phyloP scores from a whole-genome alignment of 208 protist genomes.

The Crithidia fasciculata region DNA sequence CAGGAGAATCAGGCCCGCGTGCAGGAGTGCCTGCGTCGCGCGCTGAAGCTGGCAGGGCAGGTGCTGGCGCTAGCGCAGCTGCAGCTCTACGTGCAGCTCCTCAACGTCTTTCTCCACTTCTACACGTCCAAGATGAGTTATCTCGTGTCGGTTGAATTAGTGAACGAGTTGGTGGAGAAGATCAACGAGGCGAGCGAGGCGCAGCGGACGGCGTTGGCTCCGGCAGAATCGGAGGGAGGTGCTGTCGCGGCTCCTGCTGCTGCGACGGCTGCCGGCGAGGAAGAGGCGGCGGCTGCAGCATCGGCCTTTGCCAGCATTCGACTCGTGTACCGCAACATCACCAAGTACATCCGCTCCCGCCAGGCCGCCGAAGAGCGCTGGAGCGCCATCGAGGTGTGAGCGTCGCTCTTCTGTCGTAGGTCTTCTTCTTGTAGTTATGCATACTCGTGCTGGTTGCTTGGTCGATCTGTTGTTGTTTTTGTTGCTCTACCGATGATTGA shows the following conservation, averaged over 20 bases:
- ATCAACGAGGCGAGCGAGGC: slow-evolving; percentile 57
- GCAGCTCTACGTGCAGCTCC: slow-evolving; percentile 94
- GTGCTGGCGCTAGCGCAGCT: slow-evolving; percentile 77
- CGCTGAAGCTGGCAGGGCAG: slow-evolving; percentile 93
- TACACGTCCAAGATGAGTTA: slow-evolving; percentile 81
- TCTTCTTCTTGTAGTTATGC: slow-evolving; percentile 11
- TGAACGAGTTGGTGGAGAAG: slow-evolving; percentile 62
- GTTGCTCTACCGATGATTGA: too few species aligned
- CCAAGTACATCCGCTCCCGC: slow-evolving; percentile 73
- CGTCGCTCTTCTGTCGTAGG: neutral
- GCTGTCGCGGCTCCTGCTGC: neutral
- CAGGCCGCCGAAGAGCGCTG: slow-evolving; percentile 66
- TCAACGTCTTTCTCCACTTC: slow-evolving; percentile 95
- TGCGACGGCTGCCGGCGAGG: neutral
- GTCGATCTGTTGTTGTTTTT: neutral
- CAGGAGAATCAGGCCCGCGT: slow-evolving; percentile 75
- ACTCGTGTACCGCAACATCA: slow-evolving; percentile 72
- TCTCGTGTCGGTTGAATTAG: slow-evolving; percentile 52
- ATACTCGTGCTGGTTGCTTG: neutral
- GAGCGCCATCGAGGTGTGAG: slow-evolving; percentile 74
- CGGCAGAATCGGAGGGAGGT: neutral
- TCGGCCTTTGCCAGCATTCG: slow-evolving; percentile 36
- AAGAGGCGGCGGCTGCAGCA: slow-evolving; percentile 1
- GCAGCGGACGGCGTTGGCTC: slow-evolving; percentile 20
- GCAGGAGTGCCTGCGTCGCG: slow-evolving; percentile 93